A percentile compares a stretch with the other conserved stretches of the same genome.
Evolutionary conservation across 371 early-diverging fungal genomes (phyloP).

Genomic region (Mucor velutinosus): DNA sequence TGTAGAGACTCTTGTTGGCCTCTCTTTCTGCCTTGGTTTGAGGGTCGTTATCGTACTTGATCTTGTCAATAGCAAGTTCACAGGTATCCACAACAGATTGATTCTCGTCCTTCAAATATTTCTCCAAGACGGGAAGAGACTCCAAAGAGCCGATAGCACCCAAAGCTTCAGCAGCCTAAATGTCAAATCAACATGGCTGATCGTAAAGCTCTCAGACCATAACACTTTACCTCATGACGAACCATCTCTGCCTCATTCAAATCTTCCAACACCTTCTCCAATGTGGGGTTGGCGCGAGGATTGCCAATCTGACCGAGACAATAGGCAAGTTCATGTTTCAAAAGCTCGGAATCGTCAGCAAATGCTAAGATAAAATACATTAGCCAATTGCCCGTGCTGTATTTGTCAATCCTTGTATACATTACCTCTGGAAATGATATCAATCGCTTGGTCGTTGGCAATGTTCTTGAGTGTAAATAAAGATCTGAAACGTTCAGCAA

Average conservation of each 20-base stretch:
- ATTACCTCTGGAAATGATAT: slow-evolving; percentile 81
- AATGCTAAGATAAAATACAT: slow-evolving; percentile 37
- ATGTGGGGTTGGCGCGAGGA: slow-evolving; percentile 71
- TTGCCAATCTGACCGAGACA: slow-evolving; percentile 98
- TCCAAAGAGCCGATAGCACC: slow-evolving; percentile 86
- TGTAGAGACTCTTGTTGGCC: slow-evolving; percentile 56
- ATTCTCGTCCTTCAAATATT: slow-evolving; percentile 67
- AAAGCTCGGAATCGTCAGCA: slow-evolving; percentile 84
- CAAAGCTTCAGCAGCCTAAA: slow-evolving; percentile 92
- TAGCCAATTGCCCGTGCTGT: too few relatives aligned
- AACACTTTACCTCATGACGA: slow-evolving; percentile 83
- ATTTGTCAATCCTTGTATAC: neutral
- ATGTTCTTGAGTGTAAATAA: slow-evolving; percentile 94
- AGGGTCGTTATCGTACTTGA: slow-evolving; percentile 69
- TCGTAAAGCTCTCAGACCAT: too few relatives aligned
- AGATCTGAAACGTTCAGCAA: slow-evolving; percentile 90
- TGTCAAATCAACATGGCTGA: neutral
- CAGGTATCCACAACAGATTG: slow-evolving; percentile 92
- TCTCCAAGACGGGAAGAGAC: slow-evolving; percentile 69
- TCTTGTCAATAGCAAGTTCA: slow-evolving; percentile 87
- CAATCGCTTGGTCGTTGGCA: slow-evolving; percentile 73
- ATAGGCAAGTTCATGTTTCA: slow-evolving; percentile 99
- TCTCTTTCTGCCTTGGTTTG: slow-evolving; percentile 45
- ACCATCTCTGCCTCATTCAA: slow-evolving; percentile 92
- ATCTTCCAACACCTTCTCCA: slow-evolving; percentile 70